phyloP scores from a whole-genome alignment of 805 yeast species.

The Metschnikowia henanensis region DNA sequence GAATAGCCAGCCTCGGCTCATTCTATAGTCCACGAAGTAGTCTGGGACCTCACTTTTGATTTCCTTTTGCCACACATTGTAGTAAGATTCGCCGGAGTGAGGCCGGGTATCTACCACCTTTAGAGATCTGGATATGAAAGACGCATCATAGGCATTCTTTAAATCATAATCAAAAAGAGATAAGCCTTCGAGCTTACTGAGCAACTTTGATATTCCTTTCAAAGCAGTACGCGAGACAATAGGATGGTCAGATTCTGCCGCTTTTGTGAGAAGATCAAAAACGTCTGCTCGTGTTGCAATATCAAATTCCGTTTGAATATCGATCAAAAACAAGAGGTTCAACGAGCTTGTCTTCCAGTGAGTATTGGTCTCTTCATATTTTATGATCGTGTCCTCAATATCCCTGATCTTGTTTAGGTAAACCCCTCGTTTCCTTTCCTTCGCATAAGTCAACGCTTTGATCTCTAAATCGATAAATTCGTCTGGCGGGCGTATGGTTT shows the following conservation, averaged over 20 bases:
- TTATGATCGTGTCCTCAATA: constrained; percentile 40
- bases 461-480: constrained; percentile 56
- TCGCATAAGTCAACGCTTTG: constrained; percentile 59
- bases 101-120: constrained; percentile 44
- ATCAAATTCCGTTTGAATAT: constrained; percentile 55
- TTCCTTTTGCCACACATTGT: constrained; percentile 48
- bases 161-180: constrained; percentile 51
- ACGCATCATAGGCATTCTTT: constrained; percentile 41
- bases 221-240: constrained; percentile 57
- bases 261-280: constrained; percentile 43
- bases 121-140: constrained; percentile 33
- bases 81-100: constrained; percentile 34
- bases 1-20: constrained; percentile 66
- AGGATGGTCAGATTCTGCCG: constrained; percentile 67
- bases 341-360: constrained; percentile 61
- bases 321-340: constrained; percentile 50
- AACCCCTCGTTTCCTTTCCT: constrained; percentile 51
- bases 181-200: constrained; percentile 42
- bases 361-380: constrained; percentile 26
- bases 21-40: constrained; percentile 58
- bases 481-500: constrained; percentile 62
- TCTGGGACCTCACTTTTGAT: constrained; percentile 48
- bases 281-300: constrained; percentile 40
- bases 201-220: constrained; percentile 51
- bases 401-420: constrained; percentile 41